Evolutionary conservation across 257 asterid species (phyloP), one percentile per base, ranked within the genome.

Genomic region (Salvia splendens): DNA sequence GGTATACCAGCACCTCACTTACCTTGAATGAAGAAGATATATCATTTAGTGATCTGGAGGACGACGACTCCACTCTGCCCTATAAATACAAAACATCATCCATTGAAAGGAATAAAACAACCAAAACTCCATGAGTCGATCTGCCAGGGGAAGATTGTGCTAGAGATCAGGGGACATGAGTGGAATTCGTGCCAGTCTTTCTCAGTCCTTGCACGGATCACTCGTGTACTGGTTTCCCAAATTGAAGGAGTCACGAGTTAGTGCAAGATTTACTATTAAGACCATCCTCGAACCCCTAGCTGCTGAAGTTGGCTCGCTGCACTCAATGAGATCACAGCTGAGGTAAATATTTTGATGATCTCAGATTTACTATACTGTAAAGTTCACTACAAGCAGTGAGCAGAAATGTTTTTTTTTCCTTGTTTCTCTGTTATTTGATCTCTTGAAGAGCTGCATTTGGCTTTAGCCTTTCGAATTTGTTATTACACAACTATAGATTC

Each of bases 41-140:
- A 70, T 94, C 99, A 4, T 94, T 94, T 74, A 94, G 99, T 77
- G 99, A 94, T 81, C 88, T 94, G 69, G 99, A 88, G 82, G 96
- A 94, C 58, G 97, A 94, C 72, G 96, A 88, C 75, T 80, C 73
- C 71, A 69, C 70, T 33, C 40, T 87, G 65, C 95, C 97, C 69
- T 20, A 68, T 20, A 90, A 83, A 67, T 65, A 73, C 45, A 81
- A 75, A 67, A 53, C 63, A 36, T 67, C 66, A 52, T 52, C 77
- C 12, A 61, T 64, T 15, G 88, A 80, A 53, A 65, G 66, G 78
- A 78, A 55, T 78, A 38, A 16, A 68, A 61, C 66, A 5, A 41
- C 83, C 69, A 55, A 72, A 72, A 82, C 76, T 71, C 53, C 76
- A 38, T 65, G 84, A 79, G 58, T 42, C 20, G 50, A 33, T 48